Evolutionary conservation across 2,329 filamentous ascomycete genomes (phyloP).

Genomic region (Volutella citrinella): DNA sequence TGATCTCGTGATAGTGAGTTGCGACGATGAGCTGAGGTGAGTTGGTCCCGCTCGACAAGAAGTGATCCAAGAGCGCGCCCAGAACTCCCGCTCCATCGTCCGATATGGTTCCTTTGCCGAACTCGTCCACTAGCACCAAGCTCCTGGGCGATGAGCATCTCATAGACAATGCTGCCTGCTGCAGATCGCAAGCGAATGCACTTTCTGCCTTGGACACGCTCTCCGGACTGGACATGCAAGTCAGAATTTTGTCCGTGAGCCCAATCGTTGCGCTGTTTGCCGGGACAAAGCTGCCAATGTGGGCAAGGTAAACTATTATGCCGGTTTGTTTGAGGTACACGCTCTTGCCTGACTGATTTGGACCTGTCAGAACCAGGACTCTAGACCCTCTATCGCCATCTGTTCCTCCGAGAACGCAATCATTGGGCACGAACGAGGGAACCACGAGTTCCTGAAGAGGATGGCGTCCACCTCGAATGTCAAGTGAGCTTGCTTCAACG

Average conservation of each 20-base stretch:
- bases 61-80: constrained; percentile 55
- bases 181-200: constrained; percentile 73
- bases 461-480: constrained; percentile 78
- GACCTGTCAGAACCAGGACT: constrained; percentile 81
- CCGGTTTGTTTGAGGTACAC: constrained; percentile 93
- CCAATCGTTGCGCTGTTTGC: constrained; percentile 74
- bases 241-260: constrained; percentile 88
- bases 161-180: constrained; percentile 77
- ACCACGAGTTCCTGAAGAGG: constrained; percentile 83
- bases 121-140: constrained; percentile 89
- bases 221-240: constrained; percentile 74
- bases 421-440: constrained; percentile 77
- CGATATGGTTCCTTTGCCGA: constrained; percentile 64
- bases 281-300: constrained; percentile 90
- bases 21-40: constrained; percentile 58
- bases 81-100: constrained; percentile 59
- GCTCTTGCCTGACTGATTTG: constrained; percentile 96
- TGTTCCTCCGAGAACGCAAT: constrained; percentile 68
- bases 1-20: constrained; percentile 70
- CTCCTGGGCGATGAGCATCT: constrained; percentile 73
- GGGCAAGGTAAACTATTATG: constrained; percentile 86
- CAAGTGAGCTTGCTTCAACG: constrained; percentile 65
- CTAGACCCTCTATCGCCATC: constrained; percentile 38
- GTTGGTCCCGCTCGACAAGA: constrained; percentile 42
- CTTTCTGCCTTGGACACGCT: constrained; percentile 58